phyloP scores from a whole-genome alignment of 441 rosid species.

The Jatropha podagrica region DNA sequence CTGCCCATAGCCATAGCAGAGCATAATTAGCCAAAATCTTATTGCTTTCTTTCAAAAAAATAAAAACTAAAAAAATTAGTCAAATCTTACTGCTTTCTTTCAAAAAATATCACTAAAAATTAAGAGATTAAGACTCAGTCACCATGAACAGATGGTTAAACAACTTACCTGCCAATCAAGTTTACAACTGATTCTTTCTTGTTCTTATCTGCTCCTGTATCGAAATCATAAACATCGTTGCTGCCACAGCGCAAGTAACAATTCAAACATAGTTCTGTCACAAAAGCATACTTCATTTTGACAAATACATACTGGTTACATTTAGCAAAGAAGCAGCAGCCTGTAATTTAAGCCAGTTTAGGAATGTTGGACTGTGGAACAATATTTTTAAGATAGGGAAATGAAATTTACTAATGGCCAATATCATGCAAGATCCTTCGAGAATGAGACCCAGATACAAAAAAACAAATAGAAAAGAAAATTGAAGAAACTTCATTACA shows the following conservation, averaged over 20 bases:
- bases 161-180: conserved; percentile 67
- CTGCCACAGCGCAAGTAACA: conserved; percentile 44
- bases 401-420: background rate
- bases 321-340: background rate
- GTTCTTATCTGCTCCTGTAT: conserved; percentile 90
- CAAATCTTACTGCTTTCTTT: conserved; percentile 11
- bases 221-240: conserved; percentile 95
- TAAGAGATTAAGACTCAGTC: background rate
- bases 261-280: background rate
- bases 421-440: background rate
- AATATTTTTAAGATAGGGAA: background rate
- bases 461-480: background rate
- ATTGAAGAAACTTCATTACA: background rate
- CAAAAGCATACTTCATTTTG: background rate
- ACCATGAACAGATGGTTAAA: conserved; percentile 7
- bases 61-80: background rate
- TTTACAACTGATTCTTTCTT: conserved; percentile 93
- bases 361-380: background rate
- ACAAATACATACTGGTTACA: background rate
- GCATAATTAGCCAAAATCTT: conserved; percentile 21
- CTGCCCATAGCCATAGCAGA: conserved; percentile 40
- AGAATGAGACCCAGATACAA: background rate
- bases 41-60: conserved; percentile 6
- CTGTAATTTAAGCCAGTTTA: background rate
- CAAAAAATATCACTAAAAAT: background rate